Evolutionary conservation across 2,329 filamentous ascomycete species (phyloP), one percentile per base, ranked within the genome.

Genomic region (Tothia fuscella): DNA sequence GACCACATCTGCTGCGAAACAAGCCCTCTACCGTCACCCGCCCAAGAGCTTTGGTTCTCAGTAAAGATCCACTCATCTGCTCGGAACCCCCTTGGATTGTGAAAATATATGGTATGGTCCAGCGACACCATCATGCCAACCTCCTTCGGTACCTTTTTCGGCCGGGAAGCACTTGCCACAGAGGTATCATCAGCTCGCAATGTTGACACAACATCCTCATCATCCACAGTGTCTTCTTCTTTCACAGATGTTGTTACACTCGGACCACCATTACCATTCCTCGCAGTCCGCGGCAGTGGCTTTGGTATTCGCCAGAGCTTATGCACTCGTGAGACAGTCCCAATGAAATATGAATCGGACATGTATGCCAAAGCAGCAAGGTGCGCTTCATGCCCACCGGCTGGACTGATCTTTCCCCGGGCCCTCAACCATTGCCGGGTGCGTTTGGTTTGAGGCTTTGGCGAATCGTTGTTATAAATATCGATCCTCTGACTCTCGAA

Each of bases 281-380:
- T 43, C 2, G 7, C 17, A 37, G 37, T 33, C n/a, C 41, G 21
- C 9, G 34, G 41, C 6, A 14, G 17, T 46, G 68, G 10, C 65
- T 71, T 1, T 72, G 75, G 57, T 83, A 85, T 12, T 14, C 83
- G 72, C 73, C 82, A 88, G 26, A 95, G 70, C 43, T 76, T 72
- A 60, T 95, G 88, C 42, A 88, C 79, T 16, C 85, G 76, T 21
- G 80, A 70, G 6, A 95, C 76, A 2, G 88, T 95, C 29, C 84
- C 88, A 59, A 96, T 88, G 63, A 98, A 96, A 65, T 84, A 91
- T 56, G 75, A 82, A 63, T 96, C 89, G 20, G 80, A 85, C 67
- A 96, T 83, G 65, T 96, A 98, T 19, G 89, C 89, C 47, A 98
- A 70, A 6, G 91, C 91, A 28, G 76, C 81, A 26, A 95, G 68